Conservation (phyloP, 371 early-diverging fungal species). For the Mortierella sp. region DNA sequence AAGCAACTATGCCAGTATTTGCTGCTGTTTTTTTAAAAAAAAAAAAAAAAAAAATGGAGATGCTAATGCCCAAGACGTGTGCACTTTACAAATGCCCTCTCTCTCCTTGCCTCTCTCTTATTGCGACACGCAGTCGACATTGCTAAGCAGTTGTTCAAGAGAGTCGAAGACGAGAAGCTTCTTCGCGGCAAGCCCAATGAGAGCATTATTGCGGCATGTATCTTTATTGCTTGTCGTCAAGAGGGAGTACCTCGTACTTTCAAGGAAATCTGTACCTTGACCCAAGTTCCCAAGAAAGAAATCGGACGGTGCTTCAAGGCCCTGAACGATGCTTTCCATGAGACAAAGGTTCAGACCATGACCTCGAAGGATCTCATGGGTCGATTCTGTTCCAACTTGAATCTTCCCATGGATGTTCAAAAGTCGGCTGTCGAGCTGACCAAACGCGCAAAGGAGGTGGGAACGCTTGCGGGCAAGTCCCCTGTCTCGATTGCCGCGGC, state of each 20-base stretch:
- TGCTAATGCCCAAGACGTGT: too few species aligned
- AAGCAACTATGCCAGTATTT: constrained; percentile 6
- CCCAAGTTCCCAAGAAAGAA: constrained; percentile 93
- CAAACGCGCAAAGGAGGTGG: constrained; percentile 78
- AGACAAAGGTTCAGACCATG: constrained; percentile 72
- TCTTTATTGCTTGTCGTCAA: constrained; percentile 97
- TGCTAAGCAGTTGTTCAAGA: constrained; percentile 96
- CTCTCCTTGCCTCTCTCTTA: not conserved
- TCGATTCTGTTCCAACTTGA: constrained; percentile 88
- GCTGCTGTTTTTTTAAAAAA: not conserved
- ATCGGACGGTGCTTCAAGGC: constrained; percentile 90
- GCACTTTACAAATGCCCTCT: too few species aligned
- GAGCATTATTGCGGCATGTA: constrained; percentile 96
- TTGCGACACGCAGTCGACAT: constrained; percentile 67
- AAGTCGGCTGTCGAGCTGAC: constrained; percentile 79
- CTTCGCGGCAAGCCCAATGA: constrained; percentile 92
- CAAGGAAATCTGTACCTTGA: constrained; percentile 96
- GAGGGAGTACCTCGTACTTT: constrained; percentile 96
- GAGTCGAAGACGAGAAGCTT: constrained; percentile 88
- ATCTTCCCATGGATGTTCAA: constrained; percentile 77
- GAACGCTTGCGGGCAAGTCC: constrained; percentile 88
- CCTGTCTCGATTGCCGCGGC: constrained; percentile 94
- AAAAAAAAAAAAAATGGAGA: too few species aligned
- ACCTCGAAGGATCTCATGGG: constrained; percentile 83
- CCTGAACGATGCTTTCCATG: constrained; percentile 73